These are phyloP conservation scores for Straminergon stramineum DNA, from an alignment of 225 moss, liverwort and hornwort genomes.

Conservation along the genomic window DNA sequence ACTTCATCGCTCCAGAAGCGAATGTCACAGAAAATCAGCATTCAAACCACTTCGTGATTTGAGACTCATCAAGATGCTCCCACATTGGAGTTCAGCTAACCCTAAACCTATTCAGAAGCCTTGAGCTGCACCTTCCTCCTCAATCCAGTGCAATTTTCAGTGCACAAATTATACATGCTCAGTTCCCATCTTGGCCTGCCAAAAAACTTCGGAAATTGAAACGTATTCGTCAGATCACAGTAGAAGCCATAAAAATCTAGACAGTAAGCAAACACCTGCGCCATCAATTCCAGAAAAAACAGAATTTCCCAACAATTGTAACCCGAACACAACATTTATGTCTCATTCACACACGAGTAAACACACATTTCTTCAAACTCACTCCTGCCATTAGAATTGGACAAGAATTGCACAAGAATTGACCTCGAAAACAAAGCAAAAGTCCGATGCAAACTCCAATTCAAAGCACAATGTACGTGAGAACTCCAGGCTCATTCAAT, in stretches of 20 bases:
- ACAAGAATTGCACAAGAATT: background rate
- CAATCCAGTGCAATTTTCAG: background rate
- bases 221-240: background rate
- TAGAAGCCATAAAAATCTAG: background rate
- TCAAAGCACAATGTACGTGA: background rate
- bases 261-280: background rate
- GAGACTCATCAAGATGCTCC: background rate
- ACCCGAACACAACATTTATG: background rate
- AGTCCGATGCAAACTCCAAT: background rate
- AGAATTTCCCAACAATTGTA: background rate
- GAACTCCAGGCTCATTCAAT: background rate
- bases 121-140: background rate
- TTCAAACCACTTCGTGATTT: background rate
- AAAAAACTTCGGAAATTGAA: background rate
- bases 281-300: background rate
- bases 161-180: background rate
- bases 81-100: background rate
- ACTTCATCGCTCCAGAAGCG: conserved; percentile 1
- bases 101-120: background rate
- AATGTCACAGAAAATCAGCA: background rate
- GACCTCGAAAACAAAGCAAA: background rate
- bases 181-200: background rate
- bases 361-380: background rate
- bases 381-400: background rate
- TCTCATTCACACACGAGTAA: background rate